phyloP scores from a whole-genome alignment of 1,284 basidiomycete species.

The Ustilago tritici region DNA sequence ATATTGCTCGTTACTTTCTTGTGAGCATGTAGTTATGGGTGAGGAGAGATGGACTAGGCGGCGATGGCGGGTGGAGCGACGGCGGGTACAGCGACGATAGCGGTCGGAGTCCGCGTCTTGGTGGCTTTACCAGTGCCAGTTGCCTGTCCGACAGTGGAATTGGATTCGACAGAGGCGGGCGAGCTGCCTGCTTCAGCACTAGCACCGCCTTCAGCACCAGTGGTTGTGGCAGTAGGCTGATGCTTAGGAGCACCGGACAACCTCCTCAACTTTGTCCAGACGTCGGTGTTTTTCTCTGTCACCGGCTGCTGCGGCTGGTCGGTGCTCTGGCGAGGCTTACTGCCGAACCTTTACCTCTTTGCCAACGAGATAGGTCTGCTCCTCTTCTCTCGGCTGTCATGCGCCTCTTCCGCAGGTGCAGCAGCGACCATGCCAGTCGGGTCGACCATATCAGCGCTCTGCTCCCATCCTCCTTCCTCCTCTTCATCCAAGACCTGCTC shows the following conservation, averaged over 20 bases:
- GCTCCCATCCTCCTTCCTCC: not conserved
- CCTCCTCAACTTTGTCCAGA: slow-evolving; percentile 29
- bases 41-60: not conserved
- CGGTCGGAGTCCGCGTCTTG: slow-evolving; percentile 2
- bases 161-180: slow-evolving; percentile 13
- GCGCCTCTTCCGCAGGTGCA: not conserved
- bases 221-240: not conserved
- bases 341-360: slow-evolving; percentile 17
- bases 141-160: slow-evolving; percentile 6
- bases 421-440: not conserved
- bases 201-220: no score
- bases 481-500: not conserved
- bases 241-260: slow-evolving; percentile 16
- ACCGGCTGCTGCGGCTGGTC: slow-evolving; percentile 5
- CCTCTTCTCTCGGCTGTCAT: not conserved
- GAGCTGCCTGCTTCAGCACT: not conserved
- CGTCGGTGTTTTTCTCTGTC: not conserved
- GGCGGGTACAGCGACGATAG: slow-evolving; percentile 16
- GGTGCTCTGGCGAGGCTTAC: slow-evolving; percentile 7
- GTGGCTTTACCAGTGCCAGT: slow-evolving; percentile 1
- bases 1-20: not conserved
- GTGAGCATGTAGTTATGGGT: not conserved
- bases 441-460: not conserved
- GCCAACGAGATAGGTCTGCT: slow-evolving; percentile 7
- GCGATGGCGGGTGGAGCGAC: slow-evolving; percentile 11